These are phyloP conservation scores for Aspergillus felis DNA, from an alignment of 2,329 filamentous ascomycete genomes.

Conservation along the genomic window DNA sequence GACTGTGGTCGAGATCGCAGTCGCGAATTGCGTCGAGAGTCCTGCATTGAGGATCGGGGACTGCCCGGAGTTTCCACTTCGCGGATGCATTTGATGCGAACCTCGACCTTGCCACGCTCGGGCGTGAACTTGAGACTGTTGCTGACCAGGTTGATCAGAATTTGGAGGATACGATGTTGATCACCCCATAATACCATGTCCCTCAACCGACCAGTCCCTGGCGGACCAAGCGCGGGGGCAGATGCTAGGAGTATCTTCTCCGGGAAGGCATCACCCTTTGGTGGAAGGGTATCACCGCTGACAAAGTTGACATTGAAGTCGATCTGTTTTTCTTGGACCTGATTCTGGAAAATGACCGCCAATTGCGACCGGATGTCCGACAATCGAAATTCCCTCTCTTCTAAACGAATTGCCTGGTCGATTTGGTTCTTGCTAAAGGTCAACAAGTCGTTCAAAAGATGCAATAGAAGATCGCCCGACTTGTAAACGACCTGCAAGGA, in stretches of 20 bases:
- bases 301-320: slow-evolving; percentile 69
- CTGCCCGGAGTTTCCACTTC: slow-evolving; percentile 42
- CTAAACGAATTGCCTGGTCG: slow-evolving; percentile 73
- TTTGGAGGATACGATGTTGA: slow-evolving; percentile 82
- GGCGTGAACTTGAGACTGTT: slow-evolving; percentile 92
- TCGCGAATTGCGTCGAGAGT: slow-evolving; percentile 29
- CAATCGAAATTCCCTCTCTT: slow-evolving; percentile 79
- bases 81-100: slow-evolving; percentile 67
- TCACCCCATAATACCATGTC: slow-evolving; percentile 93
- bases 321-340: slow-evolving; percentile 75
- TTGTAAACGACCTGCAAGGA: slow-evolving; percentile 87
- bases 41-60: slow-evolving; percentile 16
- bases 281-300: slow-evolving; percentile 41
- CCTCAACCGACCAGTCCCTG: slow-evolving; percentile 65
- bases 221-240: slow-evolving; percentile 58
- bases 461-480: slow-evolving; percentile 76
- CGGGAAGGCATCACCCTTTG: slow-evolving; percentile 17
- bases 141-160: slow-evolving; percentile 75
- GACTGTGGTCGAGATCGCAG: slow-evolving; percentile 24
- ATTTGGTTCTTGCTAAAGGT: slow-evolving; percentile 96
- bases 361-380: slow-evolving; percentile 82
- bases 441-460: slow-evolving; percentile 81
- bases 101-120: slow-evolving; percentile 66
- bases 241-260: slow-evolving; percentile 18
- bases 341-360: slow-evolving; percentile 82